Conservation (phyloP, 2,329 filamentous ascomycete genomes). For the Myriosclerotinia curreyana region DNA sequence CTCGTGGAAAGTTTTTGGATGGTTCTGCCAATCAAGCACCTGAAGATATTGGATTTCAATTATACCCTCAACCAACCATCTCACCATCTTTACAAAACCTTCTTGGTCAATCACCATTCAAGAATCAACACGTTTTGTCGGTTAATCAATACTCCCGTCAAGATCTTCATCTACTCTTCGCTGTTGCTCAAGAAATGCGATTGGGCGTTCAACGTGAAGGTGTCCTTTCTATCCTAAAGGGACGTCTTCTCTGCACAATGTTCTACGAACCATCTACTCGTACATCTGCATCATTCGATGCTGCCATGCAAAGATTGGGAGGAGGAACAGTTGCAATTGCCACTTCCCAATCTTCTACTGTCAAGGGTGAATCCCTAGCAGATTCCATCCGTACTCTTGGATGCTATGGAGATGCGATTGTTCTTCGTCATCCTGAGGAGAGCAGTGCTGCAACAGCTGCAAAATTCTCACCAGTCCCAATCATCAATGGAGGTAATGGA, state of each 20-base stretch:
- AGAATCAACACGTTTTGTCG: conserved; percentile 83
- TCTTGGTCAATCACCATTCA: conserved; percentile 79
- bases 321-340: conserved; percentile 80
- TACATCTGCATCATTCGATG: conserved; percentile 93
- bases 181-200: conserved; percentile 96
- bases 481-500: conserved; percentile 97
- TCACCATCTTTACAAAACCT: conserved; percentile 67
- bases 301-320: conserved; percentile 96
- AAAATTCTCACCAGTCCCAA: conserved; percentile 83
- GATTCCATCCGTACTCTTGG: conserved; percentile 91
- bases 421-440: conserved; percentile 90
- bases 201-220: conserved; percentile 90
- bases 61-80: conserved; percentile 50
- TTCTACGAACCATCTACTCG: conserved; percentile 98
- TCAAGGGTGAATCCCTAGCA: conserved; percentile 91
- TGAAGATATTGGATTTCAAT: conserved; percentile 48
- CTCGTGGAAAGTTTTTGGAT: conserved; percentile 41
- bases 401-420: conserved; percentile 91
- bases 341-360: conserved; percentile 79
- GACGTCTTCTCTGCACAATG: conserved; percentile 82
- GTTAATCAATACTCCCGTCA: conserved; percentile 85
- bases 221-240: conserved; percentile 80
- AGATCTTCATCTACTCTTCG: conserved; percentile 91
- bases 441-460: conserved; percentile 76
- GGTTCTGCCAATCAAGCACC: conserved; percentile 38